Percentiles rank a stretch among this genome's conserved stretches.
Evolutionary conservation across 2,329 filamentous ascomycete species (phyloP).

Genomic region (Aspergillus sp.): DNA sequence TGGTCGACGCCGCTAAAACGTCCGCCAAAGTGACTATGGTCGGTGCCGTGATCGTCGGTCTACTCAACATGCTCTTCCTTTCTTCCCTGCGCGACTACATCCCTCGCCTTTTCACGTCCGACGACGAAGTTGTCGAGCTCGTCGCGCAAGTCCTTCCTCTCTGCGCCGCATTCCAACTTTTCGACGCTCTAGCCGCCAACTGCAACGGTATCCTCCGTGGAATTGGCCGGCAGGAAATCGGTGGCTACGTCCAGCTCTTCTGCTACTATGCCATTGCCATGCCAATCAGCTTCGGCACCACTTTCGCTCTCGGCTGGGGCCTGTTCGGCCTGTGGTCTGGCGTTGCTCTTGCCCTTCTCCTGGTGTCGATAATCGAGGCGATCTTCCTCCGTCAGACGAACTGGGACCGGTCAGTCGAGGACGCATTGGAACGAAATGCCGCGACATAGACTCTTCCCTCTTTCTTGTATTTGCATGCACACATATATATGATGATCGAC

Average conservation of each 20-base stretch:
- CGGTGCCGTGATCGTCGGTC: constrained; percentile 67
- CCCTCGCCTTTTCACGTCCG: constrained; percentile 74
- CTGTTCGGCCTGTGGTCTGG: constrained; percentile 80
- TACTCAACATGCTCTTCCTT: constrained; percentile 74
- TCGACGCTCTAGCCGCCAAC: constrained; percentile 75
- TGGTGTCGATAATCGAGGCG: constrained; percentile 57
- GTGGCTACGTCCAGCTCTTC: constrained; percentile 82
- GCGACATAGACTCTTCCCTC: not conserved
- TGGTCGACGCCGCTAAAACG: constrained; percentile 76
- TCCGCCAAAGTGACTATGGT: constrained; percentile 75
- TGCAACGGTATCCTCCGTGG: constrained; percentile 85
- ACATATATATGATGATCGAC: no score
- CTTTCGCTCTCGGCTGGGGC: constrained; percentile 74
- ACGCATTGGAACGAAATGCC: constrained; percentile 58
- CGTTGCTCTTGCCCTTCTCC: constrained; percentile 67
- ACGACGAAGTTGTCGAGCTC: constrained; percentile 66
- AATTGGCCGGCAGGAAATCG: constrained; percentile 83
- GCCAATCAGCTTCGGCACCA: constrained; percentile 76
- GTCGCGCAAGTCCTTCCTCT: constrained; percentile 73
- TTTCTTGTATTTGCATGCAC: no score
- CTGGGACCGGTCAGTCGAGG: constrained; percentile 61
- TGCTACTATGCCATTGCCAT: constrained; percentile 85
- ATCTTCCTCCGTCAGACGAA: constrained; percentile 56
- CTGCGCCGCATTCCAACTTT: constrained; percentile 84
- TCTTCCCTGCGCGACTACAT: constrained; percentile 69